Evolutionary conservation across 73 alveolate genomes (phyloP).

Genomic region (Uronychia binucleata): DNA sequence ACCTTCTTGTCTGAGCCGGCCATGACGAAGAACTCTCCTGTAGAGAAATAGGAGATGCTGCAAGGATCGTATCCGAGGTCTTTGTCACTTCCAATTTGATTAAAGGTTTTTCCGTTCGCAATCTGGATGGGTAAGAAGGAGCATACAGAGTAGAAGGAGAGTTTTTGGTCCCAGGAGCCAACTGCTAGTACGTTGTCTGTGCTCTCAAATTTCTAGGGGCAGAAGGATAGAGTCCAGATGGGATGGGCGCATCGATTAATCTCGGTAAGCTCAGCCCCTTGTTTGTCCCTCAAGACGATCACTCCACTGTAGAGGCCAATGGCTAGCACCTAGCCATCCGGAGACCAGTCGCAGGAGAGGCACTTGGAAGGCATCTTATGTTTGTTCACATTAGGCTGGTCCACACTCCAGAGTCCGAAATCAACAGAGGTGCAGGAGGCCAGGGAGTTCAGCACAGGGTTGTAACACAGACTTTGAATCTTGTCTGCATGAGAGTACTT

Average conservation of each 20-base stretch:
- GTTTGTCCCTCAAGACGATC: conserved; percentile 62
- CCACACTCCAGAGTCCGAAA: conserved; percentile 78
- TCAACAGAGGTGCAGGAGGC: conserved; percentile 83
- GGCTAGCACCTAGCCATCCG: conserved; percentile 77
- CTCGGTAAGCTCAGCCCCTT: conserved; percentile 58
- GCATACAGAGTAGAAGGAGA: conserved; percentile 58
- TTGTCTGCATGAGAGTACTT: conserved; percentile 66
- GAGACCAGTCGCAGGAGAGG: conserved; percentile 70
- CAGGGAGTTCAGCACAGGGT: conserved; percentile 84
- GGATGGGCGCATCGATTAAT: conserved; percentile 64
- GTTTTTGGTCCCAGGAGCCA: conserved; percentile 90
- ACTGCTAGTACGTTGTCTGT: conserved; percentile 72
- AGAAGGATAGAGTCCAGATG: conserved; percentile 79
- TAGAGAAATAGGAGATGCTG: conserved; percentile 61
- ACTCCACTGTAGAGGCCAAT: conserved; percentile 67
- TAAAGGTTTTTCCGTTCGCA: conserved; percentile 56
- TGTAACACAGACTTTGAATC: conserved; percentile 79
- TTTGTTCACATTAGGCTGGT: conserved; percentile 61
- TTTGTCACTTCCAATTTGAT: conserved; percentile 66
- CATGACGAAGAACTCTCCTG: conserved; percentile 74
- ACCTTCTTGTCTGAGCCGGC: conserved; percentile 78
- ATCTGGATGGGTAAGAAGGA: background rate
- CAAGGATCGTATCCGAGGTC: conserved; percentile 79
- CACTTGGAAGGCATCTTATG: conserved; percentile 59
- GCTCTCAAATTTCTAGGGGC: conserved; percentile 55